These are phyloP conservation scores for Boletus rex-veris DNA, from an alignment of 768 basidiomycete species.

Conservation along the genomic window DNA sequence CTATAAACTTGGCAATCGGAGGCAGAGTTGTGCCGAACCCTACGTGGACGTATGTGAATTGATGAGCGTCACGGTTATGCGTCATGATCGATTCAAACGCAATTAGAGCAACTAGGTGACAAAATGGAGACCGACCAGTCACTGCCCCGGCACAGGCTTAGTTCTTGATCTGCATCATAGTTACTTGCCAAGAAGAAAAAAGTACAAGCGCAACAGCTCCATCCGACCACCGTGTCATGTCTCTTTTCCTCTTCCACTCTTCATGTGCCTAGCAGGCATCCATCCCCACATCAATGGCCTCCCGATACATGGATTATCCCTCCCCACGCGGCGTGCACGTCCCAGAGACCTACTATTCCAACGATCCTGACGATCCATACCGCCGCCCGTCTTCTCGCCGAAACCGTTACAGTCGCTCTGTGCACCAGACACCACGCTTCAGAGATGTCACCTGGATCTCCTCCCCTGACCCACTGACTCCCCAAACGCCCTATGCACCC, in stretches of 20 bases:
- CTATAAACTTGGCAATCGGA: too few relatives aligned
- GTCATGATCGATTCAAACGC: too few relatives aligned
- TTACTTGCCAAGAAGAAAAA: too few relatives aligned
- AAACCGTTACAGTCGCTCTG: conserved; percentile 23
- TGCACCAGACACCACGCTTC: conserved; percentile 19
- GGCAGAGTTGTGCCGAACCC: too few relatives aligned
- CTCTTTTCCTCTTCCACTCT: not conserved
- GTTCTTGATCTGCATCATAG: too few relatives aligned
- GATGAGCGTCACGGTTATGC: too few relatives aligned
- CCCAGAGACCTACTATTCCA: conserved; percentile 10
- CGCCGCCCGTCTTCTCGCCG: conserved; percentile 5
- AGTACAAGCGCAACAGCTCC: too few relatives aligned
- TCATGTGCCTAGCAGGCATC: not conserved
- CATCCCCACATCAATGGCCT: conserved; percentile 20
- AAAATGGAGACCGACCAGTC: too few relatives aligned
- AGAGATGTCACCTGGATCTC: conserved; percentile 26
- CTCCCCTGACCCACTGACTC: conserved; percentile 12
- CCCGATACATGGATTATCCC: conserved; percentile 14
- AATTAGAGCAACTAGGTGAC: too few relatives aligned
- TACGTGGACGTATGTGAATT: too few relatives aligned
- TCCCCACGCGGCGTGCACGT: conserved; percentile 25
- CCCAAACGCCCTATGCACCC: conserved; percentile 5
- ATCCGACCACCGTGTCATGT: too few relatives aligned
- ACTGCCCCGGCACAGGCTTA: too few relatives aligned
- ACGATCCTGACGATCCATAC: conserved; percentile 9